Percentiles rank a stretch among this genome's conserved stretches.
These are phyloP conservation scores for Talinum fruticosum DNA, from an alignment of 148 eudicot genomes.

Conservation along the genomic window DNA sequence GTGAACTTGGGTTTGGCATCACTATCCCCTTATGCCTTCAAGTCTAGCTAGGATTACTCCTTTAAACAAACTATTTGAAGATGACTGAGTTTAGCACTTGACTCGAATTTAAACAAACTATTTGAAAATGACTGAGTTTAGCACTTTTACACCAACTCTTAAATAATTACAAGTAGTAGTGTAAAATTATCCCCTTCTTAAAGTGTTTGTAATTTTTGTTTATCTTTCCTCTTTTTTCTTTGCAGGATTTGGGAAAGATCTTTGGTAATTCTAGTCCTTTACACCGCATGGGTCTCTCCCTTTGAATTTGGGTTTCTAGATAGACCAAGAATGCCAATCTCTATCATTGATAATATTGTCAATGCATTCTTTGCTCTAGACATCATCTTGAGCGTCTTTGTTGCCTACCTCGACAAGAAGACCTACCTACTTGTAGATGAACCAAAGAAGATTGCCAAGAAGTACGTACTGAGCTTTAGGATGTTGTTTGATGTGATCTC, in stretches of 20 bases:
- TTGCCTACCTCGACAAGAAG: slow-evolving; percentile 53
- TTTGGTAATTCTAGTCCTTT: slow-evolving; percentile 49
- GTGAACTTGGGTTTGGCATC: too few relatives aligned
- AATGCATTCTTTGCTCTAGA: slow-evolving; percentile 61
- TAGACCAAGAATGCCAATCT: slow-evolving; percentile 34
- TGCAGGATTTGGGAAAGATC: slow-evolving; percentile 63
- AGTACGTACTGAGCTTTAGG: slow-evolving; percentile 46
- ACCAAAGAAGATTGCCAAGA: slow-evolving; percentile 50
- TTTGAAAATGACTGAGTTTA: too few relatives aligned
- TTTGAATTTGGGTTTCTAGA: slow-evolving; percentile 61
- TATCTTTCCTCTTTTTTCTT: too few relatives aligned
- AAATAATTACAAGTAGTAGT: too few relatives aligned
- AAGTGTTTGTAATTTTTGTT: too few relatives aligned
- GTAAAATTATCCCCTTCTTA: too few relatives aligned
- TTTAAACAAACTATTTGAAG: too few relatives aligned
- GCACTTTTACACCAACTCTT: too few relatives aligned
- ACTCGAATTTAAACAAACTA: too few relatives aligned
- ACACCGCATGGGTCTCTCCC: slow-evolving; percentile 74
- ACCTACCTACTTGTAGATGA: slow-evolving; percentile 55
- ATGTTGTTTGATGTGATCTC: slow-evolving; percentile 57
- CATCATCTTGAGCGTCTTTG: slow-evolving; percentile 54
- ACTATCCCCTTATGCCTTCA: too few relatives aligned
- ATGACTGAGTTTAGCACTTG: too few relatives aligned
- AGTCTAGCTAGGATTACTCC: too few relatives aligned
- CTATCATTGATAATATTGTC: slow-evolving; percentile 50